Percentiles rank a stretch among this genome's conserved stretches.
Conservation (phyloP, 192 early-diverging fungal genomes). For the Coemansia sp. region DNA sequence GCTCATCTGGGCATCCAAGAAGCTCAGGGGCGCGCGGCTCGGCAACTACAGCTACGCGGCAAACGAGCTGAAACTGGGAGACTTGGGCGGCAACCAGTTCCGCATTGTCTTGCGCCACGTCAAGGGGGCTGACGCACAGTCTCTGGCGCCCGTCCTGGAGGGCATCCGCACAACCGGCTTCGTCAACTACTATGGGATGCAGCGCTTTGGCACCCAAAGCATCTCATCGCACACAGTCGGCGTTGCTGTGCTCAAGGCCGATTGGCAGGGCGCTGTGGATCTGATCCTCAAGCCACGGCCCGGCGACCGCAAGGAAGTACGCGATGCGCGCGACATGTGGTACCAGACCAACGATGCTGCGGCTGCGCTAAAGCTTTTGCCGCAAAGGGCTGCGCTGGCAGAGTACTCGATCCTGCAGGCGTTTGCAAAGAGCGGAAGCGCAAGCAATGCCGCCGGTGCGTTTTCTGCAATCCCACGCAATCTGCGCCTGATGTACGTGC, state of each 20-base stretch:
- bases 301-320: constrained; percentile 68
- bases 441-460: constrained; percentile 62
- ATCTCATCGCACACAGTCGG: constrained; percentile 84
- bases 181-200: constrained; percentile 99
- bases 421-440: constrained; percentile 56
- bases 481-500: constrained; percentile 89
- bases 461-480: constrained; percentile 79
- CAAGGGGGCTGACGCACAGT: constrained; percentile 53
- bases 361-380: constrained; percentile 66
- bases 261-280: constrained; percentile 76
- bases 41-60: constrained; percentile 79
- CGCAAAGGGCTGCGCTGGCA: constrained; percentile 63
- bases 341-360: constrained; percentile 60
- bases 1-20: constrained; percentile 18
- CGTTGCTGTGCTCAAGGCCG: constrained; percentile 66
- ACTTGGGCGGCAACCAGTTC: constrained; percentile 90
- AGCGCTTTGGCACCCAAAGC: constrained; percentile 90
- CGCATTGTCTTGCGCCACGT: constrained; percentile 74
- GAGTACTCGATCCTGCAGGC: constrained; percentile 72
- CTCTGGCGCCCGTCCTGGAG: constrained; percentile 61
- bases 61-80: constrained; percentile 76
- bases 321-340: constrained; percentile 74
- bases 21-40: constrained; percentile 47
- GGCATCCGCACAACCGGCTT: constrained; percentile 80
- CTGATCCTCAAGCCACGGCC: constrained; percentile 82